Evolutionary conservation across 768 basidiomycete species (phyloP).

Genomic region (Trametes cingulata): DNA sequence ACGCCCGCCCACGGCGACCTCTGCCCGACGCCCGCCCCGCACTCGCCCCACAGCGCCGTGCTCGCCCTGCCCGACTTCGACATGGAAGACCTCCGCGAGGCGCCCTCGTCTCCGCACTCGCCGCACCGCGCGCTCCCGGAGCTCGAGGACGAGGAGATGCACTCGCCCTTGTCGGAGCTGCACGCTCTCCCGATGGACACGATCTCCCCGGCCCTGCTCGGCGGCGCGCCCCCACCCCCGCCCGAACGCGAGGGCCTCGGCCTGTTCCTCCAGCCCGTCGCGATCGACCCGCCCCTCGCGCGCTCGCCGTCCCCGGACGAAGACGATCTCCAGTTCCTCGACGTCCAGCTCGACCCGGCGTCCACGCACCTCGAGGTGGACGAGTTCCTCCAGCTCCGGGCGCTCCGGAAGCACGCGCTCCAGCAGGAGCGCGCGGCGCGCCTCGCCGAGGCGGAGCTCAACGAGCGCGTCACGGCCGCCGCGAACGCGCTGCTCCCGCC

Average conservation of each 20-base stretch:
- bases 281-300: constrained; percentile 23
- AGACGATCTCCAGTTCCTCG: constrained; percentile 30
- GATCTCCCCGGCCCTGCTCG: constrained; percentile 27
- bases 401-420: constrained; percentile 21
- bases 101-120: constrained; percentile 23
- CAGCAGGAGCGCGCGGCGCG: constrained; percentile 27
- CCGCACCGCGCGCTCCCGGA: constrained; percentile 23
- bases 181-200: constrained; percentile 16
- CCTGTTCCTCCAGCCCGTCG: constrained; percentile 27
- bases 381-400: constrained; percentile 27
- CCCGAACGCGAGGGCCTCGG: constrained; percentile 24
- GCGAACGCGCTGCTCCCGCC: constrained; percentile 38
- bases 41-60: constrained; percentile 16
- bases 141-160: constrained; percentile 12
- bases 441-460: constrained; percentile 27
- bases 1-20: constrained; percentile 8
- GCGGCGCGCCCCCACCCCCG: constrained; percentile 8
- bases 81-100: constrained; percentile 15
- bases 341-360: constrained; percentile 27
- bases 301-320: constrained; percentile 32
- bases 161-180: neutral
- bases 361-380: constrained; percentile 22
- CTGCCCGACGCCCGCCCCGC: constrained; percentile 23
- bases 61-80: constrained; percentile 20
- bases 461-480: constrained; percentile 30